Conservation (phyloP, 176 grass and related monocot genomes). For the Bothriochloa decipiens region DNA sequence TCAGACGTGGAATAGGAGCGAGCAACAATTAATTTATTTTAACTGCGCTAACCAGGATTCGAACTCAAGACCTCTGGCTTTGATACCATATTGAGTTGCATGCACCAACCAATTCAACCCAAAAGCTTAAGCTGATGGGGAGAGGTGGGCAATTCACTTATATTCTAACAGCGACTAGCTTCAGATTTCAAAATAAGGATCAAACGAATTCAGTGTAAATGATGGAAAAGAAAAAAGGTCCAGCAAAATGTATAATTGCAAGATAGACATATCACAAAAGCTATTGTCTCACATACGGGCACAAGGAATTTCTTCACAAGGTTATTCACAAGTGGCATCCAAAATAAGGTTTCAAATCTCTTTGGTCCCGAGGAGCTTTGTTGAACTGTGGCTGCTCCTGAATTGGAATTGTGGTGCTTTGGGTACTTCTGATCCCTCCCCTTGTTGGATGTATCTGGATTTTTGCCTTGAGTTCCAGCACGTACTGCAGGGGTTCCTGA, state of each 20-base stretch:
- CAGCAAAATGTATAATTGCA: constrained; percentile 26
- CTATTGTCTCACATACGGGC: constrained; percentile 65
- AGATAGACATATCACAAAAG: constrained; percentile 33
- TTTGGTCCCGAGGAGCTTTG: constrained; percentile 64
- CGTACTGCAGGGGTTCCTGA: constrained; percentile 38
- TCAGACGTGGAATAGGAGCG: no score
- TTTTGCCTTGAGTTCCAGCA: constrained; percentile 61
- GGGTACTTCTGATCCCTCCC: constrained; percentile 76
- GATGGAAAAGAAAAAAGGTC: constrained; percentile 11
- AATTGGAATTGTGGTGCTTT: constrained; percentile 58
- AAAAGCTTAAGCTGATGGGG: no score
- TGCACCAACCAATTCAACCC: no score
- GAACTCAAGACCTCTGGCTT: no score
- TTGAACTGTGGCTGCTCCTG: constrained; percentile 47
- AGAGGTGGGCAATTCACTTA: no score
- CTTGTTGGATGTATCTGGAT: constrained; percentile 54
- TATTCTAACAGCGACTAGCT: neutral
- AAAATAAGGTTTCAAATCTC: constrained; percentile 76
- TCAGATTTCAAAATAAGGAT: constrained; percentile 41
- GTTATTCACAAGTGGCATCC: constrained; percentile 87
- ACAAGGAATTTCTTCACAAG: constrained; percentile 89
- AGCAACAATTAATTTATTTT: no score
- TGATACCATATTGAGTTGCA: no score
- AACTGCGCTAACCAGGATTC: no score
- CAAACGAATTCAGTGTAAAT: neutral